Conservation (phyloP, 768 basidiomycete species). For the Hydnomerulius pinastri region DNA sequence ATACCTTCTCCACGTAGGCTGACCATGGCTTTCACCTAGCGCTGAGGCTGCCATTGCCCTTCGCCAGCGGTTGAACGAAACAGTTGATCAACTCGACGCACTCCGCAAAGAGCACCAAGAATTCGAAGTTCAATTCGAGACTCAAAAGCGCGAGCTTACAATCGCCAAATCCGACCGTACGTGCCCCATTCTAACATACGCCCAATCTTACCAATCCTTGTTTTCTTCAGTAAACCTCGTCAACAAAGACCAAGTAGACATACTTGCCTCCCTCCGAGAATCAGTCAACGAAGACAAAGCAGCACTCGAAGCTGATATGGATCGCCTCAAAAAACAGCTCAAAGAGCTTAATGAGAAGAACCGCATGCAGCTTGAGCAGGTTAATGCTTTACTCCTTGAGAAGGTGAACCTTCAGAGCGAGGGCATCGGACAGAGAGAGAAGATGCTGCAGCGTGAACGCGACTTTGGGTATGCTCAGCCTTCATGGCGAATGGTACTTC, state of each 20-base stretch:
- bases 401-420: slow-evolving; percentile 90
- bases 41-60: slow-evolving; percentile 87
- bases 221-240: slow-evolving; percentile 75
- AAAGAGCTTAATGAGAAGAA: slow-evolving; percentile 80
- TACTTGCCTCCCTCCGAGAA: slow-evolving; percentile 81
- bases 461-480: slow-evolving; percentile 67
- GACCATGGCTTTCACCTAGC: slow-evolving; percentile 38
- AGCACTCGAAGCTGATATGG: slow-evolving; percentile 68
- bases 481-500: not conserved
- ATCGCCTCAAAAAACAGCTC: slow-evolving; percentile 63
- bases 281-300: slow-evolving; percentile 89
- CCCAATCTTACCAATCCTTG: slow-evolving; percentile 4
- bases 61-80: slow-evolving; percentile 84
- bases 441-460: slow-evolving; percentile 81
- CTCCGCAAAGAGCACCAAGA: slow-evolving; percentile 69
- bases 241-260: slow-evolving; percentile 91
- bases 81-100: slow-evolving; percentile 75
- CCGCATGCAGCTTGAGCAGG: slow-evolving; percentile 87
- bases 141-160: slow-evolving; percentile 65
- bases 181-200: slow-evolving; percentile 25
- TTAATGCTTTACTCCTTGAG: slow-evolving; percentile 82
- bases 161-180: slow-evolving; percentile 85
- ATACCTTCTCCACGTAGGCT: not conserved
- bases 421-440: slow-evolving; percentile 87
- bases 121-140: slow-evolving; percentile 69